phyloP scores from a whole-genome alignment of 2,329 filamentous ascomycete species.

The Venturia asperata region DNA sequence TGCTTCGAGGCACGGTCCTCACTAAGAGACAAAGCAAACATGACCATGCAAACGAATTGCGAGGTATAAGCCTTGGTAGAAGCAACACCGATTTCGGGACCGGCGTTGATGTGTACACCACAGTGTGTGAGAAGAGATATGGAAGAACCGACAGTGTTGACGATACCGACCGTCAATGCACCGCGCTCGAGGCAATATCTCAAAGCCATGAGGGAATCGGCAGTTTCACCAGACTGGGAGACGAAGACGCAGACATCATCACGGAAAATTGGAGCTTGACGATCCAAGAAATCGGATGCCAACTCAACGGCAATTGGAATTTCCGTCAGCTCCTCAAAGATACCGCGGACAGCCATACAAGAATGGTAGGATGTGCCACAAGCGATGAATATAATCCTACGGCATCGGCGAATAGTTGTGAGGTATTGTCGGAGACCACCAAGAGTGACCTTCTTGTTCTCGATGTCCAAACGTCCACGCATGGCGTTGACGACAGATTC shows the following conservation, averaged over 20 bases:
- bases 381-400: slow-evolving; percentile 97
- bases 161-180: slow-evolving; percentile 92
- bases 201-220: slow-evolving; percentile 93
- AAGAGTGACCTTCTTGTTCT: slow-evolving; percentile 90
- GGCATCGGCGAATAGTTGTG: slow-evolving; percentile 89
- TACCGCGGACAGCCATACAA: slow-evolving; percentile 97
- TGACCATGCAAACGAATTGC: slow-evolving; percentile 99
- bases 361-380: slow-evolving; percentile 98
- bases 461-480: slow-evolving; percentile 92
- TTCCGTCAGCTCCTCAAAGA: slow-evolving; percentile 96
- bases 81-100: slow-evolving; percentile 96
- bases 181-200: slow-evolving; percentile 97
- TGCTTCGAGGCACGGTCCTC: slow-evolving; percentile 96
- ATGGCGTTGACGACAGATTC: slow-evolving; percentile 99
- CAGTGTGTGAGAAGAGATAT: slow-evolving; percentile 99
- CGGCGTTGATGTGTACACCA: slow-evolving; percentile 98
- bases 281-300: slow-evolving; percentile 95
- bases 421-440: slow-evolving; percentile 96
- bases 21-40: slow-evolving; percentile 94
- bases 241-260: slow-evolving; percentile 99
- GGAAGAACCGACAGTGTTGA: slow-evolving; percentile 97
- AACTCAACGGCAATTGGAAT: slow-evolving; percentile 96
- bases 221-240: slow-evolving; percentile 97
- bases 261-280: slow-evolving; percentile 95
- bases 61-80: slow-evolving; percentile 99